Conservation (phyloP, 805 yeast species). For the Blastobotrys americana region DNA sequence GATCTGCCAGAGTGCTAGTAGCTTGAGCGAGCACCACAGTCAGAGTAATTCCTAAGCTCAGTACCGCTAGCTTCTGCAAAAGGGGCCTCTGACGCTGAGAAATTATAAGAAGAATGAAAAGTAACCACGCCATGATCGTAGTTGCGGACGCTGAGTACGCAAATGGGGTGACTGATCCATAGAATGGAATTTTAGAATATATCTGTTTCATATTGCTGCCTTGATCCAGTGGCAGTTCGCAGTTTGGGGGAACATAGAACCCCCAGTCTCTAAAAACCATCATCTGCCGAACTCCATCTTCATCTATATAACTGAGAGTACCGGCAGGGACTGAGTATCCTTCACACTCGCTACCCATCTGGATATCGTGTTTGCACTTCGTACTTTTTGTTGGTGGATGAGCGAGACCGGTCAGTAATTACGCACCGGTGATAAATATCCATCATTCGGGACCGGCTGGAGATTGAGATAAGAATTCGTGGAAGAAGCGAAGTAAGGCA, state of each 20-base stretch:
- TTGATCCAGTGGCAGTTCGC: conserved; percentile 3
- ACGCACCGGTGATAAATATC: too few species aligned
- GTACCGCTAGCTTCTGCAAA: conserved; percentile 50
- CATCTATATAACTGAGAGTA: conserved; percentile 8
- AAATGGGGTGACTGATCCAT: conserved; percentile 29
- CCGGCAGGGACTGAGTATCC: conserved; percentile 14
- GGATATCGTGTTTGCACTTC: neutral
- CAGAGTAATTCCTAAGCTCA: conserved; percentile 46
- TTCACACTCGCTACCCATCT: conserved; percentile 3
- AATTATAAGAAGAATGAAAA: conserved; percentile 48
- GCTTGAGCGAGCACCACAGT: conserved; percentile 45
- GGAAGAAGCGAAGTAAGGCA: too few species aligned
- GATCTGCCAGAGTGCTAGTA: conserved; percentile 40
- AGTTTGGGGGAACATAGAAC: conserved; percentile 5
- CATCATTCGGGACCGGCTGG: too few species aligned
- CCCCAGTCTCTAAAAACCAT: conserved; percentile 5
- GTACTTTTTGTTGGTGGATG: too few species aligned
- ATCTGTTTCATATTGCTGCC: neutral
- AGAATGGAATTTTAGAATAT: conserved; percentile 23
- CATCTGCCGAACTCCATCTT: conserved; percentile 2
- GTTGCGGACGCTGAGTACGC: conserved; percentile 28
- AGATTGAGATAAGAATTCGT: too few species aligned
- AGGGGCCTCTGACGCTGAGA: conserved; percentile 53
- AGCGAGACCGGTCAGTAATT: too few species aligned
- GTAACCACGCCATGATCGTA: conserved; percentile 57